These are phyloP conservation scores for Thielaviopsis punctulata DNA, from an alignment of 2,329 filamentous ascomycete genomes.

Conservation along the genomic window DNA sequence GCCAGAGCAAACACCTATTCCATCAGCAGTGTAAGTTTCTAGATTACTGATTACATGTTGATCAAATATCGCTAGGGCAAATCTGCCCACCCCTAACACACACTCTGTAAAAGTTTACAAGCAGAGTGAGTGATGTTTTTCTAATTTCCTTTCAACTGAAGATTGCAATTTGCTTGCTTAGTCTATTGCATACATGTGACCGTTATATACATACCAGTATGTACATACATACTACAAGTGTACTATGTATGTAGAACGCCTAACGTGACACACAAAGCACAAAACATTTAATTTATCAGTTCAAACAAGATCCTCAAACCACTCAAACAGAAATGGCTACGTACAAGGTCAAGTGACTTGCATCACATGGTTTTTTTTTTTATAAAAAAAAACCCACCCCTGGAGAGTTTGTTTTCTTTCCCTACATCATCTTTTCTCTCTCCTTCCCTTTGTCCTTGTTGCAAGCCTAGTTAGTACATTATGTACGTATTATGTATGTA, in stretches of 20 bases:
- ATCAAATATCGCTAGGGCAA: background rate
- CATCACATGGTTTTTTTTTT: background rate
- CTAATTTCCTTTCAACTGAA: no score
- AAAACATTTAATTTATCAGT: background rate
- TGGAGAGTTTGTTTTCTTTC: background rate
- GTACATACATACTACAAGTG: background rate
- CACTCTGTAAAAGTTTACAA: no score
- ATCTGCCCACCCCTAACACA: no score
- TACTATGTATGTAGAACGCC: no score
- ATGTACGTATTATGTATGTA: no score
- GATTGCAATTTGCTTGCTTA: no score
- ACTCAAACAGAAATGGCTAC: background rate
- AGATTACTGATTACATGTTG: background rate
- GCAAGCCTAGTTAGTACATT: no score
- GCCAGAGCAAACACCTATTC: conserved; percentile 10
- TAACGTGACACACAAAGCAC: background rate
- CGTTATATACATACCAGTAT: background rate
- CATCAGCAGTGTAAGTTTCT: conserved; percentile 9
- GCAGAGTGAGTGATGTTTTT: no score
- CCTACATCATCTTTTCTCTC: background rate
- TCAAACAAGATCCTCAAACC: background rate
- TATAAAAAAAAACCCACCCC: background rate
- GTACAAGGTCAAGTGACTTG: background rate
- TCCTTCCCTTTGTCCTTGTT: conserved; percentile 2
- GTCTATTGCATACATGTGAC: background rate